Conservation (phyloP, 257 asterid genomes). For the Buddleja alternifolia region DNA sequence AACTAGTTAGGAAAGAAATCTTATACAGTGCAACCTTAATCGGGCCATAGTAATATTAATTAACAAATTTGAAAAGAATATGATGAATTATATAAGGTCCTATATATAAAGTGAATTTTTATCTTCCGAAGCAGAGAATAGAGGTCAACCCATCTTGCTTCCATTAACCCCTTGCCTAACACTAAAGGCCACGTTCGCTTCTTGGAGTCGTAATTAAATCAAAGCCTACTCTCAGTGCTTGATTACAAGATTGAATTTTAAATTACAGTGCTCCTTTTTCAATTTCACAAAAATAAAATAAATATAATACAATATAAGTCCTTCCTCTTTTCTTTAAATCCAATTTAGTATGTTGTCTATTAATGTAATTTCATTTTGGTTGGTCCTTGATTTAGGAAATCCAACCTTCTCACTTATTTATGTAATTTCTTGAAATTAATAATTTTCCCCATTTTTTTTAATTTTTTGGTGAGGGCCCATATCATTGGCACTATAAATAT, state of each 20-base stretch:
- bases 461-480: background rate
- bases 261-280: background rate
- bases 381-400: conserved; percentile 27
- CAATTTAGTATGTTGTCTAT: conserved; percentile 18
- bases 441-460: background rate
- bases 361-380: conserved; percentile 5
- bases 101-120: background rate
- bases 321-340: background rate
- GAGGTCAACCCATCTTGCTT: conserved; percentile 38
- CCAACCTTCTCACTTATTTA: conserved; percentile 23
- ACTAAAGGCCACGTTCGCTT: conserved; percentile 34
- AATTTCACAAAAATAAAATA: background rate
- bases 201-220: conserved; percentile 22
- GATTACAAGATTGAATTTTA: conserved; percentile 29
- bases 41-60: background rate
- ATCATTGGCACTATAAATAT: conserved; percentile 40
- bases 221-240: conserved; percentile 28
- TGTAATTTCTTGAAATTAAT: background rate
- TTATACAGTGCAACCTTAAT: background rate
- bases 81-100: background rate
- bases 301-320: background rate
- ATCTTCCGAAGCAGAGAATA: conserved; percentile 22
- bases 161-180: conserved; percentile 35
- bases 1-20: background rate
- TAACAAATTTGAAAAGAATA: background rate